A percentile compares a stretch with the other conserved stretches of the same genome.
phyloP scores from a whole-genome alignment of 331 rosid species.

The Malus hybrid region DNA sequence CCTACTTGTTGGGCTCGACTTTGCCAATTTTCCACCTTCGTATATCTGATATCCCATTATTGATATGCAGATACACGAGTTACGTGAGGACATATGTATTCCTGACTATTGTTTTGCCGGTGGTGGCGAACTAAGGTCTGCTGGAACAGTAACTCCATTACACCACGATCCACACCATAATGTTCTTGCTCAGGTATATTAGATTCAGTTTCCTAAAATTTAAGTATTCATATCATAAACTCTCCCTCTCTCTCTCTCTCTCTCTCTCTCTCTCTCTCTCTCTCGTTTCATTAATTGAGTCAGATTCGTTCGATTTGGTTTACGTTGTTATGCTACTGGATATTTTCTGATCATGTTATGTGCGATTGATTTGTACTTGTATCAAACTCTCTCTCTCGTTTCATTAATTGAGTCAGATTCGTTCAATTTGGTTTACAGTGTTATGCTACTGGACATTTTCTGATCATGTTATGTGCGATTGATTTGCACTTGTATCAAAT shows the following conservation, averaged over 20 bases:
- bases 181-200: constrained; percentile 79
- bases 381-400: not conserved
- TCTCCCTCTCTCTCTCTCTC: too few species aligned
- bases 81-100: constrained; percentile 69
- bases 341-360: too few species aligned
- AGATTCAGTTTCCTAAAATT: not conserved
- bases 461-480: too few species aligned
- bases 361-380: too few species aligned
- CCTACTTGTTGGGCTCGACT: not conserved
- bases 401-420: not conserved
- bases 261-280: too few species aligned
- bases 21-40: not conserved
- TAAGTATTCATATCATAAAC: not conserved
- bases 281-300: too few species aligned
- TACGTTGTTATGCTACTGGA: too few species aligned
- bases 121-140: constrained; percentile 81
- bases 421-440: too few species aligned
- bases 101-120: constrained; percentile 90
- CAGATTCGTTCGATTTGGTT: too few species aligned
- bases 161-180: constrained; percentile 96
- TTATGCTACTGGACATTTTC: too few species aligned
- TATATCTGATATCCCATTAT: not conserved
- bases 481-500: too few species aligned
- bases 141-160: constrained; percentile 86
- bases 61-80: constrained; percentile 66